Evolutionary conservation across 2,329 filamentous ascomycete species (phyloP), one percentile per base, ranked within the genome.

Genomic region (Fusarium cyanostomum): DNA sequence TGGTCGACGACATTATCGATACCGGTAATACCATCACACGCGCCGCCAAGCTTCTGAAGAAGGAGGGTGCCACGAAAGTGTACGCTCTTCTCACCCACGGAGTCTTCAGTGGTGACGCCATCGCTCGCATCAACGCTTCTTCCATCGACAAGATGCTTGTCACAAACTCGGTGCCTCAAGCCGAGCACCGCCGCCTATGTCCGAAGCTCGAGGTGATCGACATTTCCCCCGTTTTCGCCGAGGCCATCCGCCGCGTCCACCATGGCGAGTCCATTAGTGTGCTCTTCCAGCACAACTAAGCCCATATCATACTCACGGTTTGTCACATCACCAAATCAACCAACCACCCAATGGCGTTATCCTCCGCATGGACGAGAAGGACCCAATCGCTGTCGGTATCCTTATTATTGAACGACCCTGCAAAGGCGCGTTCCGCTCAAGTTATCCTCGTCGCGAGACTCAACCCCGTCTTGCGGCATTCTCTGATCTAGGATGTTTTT

Each of bases 221-320:
- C 73, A 77, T 98, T 59, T 92, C 92, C 51, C 89, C 92, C 68
- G 89, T 97, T 56, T 97, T 98, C 75, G 94, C 92, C 58, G 94
- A 98, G 84, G 92, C 95, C 46, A 97, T 98, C 70, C 91, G 95
- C 64, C 88, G 95, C 63, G 94, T 98, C 57, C 95, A 99, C 79
- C 94, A 98, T 77, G 95, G 95, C 72, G 95, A 99, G 81, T 97
- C 92, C 73, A 97, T 99, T 79, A 97, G 93, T 75, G 92, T 95
- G 60, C 84, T 99, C 48, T 99, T 99, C 65, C 75, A 78, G 68
- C 75, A 77, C 66, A 71, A 69, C 54, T 70, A 57, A 61, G 41
- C 26, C 24, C 44, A 30, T 38, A 39, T 41, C 13, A 39, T 48
- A 56, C 30, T 54, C 31, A 54, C 43, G 49, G 59, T 57, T 61